Evolutionary conservation across 2,329 filamentous ascomycete species (phyloP), one percentile per base, ranked within the genome.

Genomic region (Simplicillium aogashimaense): DNA sequence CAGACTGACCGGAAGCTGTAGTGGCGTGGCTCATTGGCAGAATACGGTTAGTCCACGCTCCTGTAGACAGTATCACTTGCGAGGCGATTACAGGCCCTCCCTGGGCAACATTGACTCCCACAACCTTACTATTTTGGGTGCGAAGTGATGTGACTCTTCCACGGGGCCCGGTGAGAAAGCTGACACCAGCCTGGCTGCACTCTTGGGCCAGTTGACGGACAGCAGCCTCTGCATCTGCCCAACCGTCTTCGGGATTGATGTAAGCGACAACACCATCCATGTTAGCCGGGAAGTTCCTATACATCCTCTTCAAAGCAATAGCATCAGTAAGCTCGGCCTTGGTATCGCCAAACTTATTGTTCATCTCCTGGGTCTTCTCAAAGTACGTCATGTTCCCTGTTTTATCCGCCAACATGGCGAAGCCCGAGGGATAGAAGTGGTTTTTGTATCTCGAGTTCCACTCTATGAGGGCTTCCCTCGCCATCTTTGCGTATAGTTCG

Each of bases 401-500:
- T 7, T 39, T 29, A 9, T 44, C 38, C 5, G 47, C 40, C 0
- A 60, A 43, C 53, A 60, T 59, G 17, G 59, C 46, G 38, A 60
- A 59, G 3, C 58, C 57, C 7, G 47, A 55, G 39, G 52, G 43
- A 34, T 58, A 47, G 28, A 56, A 60, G 37, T 60, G 53, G 14
- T 47, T 49, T 7, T 46, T 43, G 32, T 56, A 60, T 12, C 53
- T 47, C n/a, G n/a, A n/a, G n/a, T n/a, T n/a, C n/a, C n/a, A n/a
- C n/a, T n/a, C n/a, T n/a, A n/a, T n/a, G n/a, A n/a, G n/a, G n/a
- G n/a, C n/a, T n/a, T n/a, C n/a, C n/a, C n/a, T n/a, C n/a, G n/a
- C n/a, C n/a, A n/a, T n/a, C n/a, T n/a, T n/a, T n/a, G n/a, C n/a
- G n/a, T n/a, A n/a, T n/a, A n/a, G n/a, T n/a, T n/a, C n/a, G n/a